These are phyloP conservation scores for Mesostigma viride DNA, from an alignment of 139 green algal species.

Conservation along the genomic window DNA sequence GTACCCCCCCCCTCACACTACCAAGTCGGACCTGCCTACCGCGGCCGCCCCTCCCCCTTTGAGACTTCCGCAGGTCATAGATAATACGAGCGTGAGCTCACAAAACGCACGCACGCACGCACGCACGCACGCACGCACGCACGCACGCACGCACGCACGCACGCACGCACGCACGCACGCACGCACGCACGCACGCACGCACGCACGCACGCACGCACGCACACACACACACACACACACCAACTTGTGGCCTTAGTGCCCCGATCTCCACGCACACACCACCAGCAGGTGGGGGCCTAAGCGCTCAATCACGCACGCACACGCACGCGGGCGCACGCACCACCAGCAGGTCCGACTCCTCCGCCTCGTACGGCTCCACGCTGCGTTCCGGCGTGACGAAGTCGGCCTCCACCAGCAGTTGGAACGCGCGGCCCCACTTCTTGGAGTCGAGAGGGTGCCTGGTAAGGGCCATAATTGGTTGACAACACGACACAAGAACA, in stretches of 20 bases:
- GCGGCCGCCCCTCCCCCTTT: no score
- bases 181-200: conserved; percentile 3
- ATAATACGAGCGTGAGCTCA: no score
- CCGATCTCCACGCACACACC: no score
- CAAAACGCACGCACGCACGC: not conserved
- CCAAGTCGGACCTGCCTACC: no score
- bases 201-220: not conserved
- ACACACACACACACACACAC: not conserved
- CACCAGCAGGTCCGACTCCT: not conserved
- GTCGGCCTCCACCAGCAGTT: not conserved
- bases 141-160: conserved; percentile 3
- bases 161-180: not conserved
- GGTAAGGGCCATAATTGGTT: no score
- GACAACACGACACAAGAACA: no score
- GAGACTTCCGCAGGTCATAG: no score
- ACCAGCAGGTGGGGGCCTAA: no score
- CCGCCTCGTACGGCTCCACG: not conserved
- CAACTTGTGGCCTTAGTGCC: no score
- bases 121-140: conserved; percentile 11
- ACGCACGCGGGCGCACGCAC: not conserved
- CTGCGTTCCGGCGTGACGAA: not conserved
- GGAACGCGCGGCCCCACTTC: not conserved
- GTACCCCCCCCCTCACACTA: no score
- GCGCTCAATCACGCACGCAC: no score
- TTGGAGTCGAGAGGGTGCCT: not conserved